Percentiles rank a stretch among this genome's conserved stretches.
phyloP scores from a whole-genome alignment of 768 basidiomycete species.

The Clitopilus hobsonii region DNA sequence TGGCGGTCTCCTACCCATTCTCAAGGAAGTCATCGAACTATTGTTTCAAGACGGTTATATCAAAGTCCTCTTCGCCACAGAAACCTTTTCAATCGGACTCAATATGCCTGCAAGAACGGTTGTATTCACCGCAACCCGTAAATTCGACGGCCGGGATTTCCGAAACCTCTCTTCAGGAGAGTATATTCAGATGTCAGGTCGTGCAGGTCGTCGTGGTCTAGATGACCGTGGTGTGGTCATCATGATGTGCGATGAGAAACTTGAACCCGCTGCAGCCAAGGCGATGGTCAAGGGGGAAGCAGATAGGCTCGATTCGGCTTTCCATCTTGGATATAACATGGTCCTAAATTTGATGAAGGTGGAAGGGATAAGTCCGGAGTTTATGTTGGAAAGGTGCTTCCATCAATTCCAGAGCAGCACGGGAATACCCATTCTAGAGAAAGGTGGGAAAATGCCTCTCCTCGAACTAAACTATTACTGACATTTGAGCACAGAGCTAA shows the following conservation, averaged over 20 bases:
- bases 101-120: constrained; percentile 99
- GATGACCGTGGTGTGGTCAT: constrained; percentile 99
- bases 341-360: constrained; percentile 97
- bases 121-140: constrained; percentile 92
- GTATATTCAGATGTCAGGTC: constrained; percentile 99
- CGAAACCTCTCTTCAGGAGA: constrained; percentile 91
- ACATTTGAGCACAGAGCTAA: constrained; percentile 52
- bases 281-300: constrained; percentile 98
- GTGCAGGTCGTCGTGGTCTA: constrained; percentile 93
- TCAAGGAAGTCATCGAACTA: constrained; percentile 99
- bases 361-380: constrained; percentile 97
- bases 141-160: constrained; percentile 95
- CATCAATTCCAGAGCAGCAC: constrained; percentile 97
- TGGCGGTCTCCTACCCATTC: constrained; percentile 91
- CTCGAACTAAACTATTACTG: not conserved
- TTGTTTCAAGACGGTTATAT: constrained; percentile 97
- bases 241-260: constrained; percentile 99
- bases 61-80: constrained; percentile 97
- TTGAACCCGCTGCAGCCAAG: constrained; percentile 90
- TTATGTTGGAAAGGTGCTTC: constrained; percentile 96
- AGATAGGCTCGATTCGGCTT: constrained; percentile 94
- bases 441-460: constrained; percentile 46
- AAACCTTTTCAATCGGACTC: constrained; percentile 95
- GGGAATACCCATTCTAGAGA: constrained; percentile 80
- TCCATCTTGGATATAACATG: constrained; percentile 99